Percentiles rank a stretch among this genome's conserved stretches.
Evolutionary conservation across 345 rosid species (phyloP).

Genomic region (Murraya paniculata): DNA sequence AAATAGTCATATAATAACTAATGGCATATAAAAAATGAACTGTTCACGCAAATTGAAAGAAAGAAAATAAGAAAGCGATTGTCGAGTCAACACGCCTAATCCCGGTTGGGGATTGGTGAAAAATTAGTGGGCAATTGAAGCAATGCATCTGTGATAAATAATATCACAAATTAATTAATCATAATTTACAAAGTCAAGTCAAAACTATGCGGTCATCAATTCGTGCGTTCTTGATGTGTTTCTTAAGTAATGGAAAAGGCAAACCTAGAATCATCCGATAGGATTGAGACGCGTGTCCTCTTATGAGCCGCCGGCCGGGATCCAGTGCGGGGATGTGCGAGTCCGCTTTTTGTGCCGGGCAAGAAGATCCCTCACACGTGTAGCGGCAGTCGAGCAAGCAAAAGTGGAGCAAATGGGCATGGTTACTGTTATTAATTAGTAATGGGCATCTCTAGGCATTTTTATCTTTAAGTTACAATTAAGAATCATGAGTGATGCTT

Average conservation of each 20-base stretch:
- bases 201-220: neutral
- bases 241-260: too few species aligned
- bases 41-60: neutral
- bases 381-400: slow-evolving; percentile 11
- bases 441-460: too few species aligned
- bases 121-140: neutral
- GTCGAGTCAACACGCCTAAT: slow-evolving; percentile 14
- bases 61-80: neutral
- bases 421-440: too few species aligned
- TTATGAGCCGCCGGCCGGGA: neutral
- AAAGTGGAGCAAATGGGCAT: too few species aligned
- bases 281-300: neutral
- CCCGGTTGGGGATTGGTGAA: slow-evolving; percentile 2
- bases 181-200: neutral
- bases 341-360: slow-evolving; percentile 33
- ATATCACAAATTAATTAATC: too few species aligned
- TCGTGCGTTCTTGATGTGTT: too few species aligned
- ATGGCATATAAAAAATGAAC: neutral
- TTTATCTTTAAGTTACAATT: too few species aligned
- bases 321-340: neutral
- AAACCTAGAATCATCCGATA: neutral
- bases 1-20: neutral
- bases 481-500: too few species aligned
- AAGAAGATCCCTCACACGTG: slow-evolving; percentile 43
- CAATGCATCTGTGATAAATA: too few species aligned